These are phyloP conservation scores for Pseudozyma pruni DNA, from an alignment of 1,284 basidiomycete species.

Conservation along the genomic window DNA sequence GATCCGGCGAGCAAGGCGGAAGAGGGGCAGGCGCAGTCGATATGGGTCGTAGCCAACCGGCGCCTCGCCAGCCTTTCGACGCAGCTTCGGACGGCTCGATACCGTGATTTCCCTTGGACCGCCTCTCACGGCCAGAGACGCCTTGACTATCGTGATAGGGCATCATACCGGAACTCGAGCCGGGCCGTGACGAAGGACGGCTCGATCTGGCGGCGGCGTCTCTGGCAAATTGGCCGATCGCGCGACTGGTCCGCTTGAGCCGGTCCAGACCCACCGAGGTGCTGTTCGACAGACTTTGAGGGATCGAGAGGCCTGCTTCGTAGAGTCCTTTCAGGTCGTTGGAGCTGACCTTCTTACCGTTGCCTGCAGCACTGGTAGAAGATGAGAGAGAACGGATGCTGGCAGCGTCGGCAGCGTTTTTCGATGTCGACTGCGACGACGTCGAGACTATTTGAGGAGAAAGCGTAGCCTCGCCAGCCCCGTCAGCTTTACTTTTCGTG, in stretches of 20 bases:
- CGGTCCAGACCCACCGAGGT: conserved; percentile 42
- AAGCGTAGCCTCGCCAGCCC: conserved; percentile 2
- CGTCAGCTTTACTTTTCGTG: background rate
- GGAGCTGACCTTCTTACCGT: conserved; percentile 26
- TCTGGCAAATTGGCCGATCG: conserved; percentile 34
- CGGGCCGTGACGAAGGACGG: conserved; percentile 14
- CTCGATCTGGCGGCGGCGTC: conserved; percentile 17
- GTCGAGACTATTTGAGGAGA: background rate
- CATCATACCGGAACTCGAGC: conserved; percentile 7
- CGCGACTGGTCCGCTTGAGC: conserved; percentile 28
- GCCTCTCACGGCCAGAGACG: conserved; percentile 14
- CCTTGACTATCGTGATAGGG: conserved; percentile 14
- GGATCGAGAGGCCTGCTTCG: conserved; percentile 31
- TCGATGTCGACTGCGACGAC: background rate
- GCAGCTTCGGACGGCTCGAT: conserved; percentile 45
- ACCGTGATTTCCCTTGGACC: conserved; percentile 34
- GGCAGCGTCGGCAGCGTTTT: conserved; percentile 11
- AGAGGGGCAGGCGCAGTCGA: conserved; percentile 26
- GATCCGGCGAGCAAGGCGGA: conserved; percentile 8
- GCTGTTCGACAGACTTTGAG: conserved; percentile 31
- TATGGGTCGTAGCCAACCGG: conserved; percentile 42
- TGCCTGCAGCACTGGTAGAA: background rate
- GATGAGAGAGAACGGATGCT: conserved; percentile 18
- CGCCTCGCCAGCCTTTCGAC: conserved; percentile 46
- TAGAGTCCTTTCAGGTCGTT: conserved; percentile 38